Evolutionary conservation across 2,329 filamentous ascomycete species (phyloP), one percentile per base, ranked within the genome.

Genomic region (Aspergillus spinulosporus): DNA sequence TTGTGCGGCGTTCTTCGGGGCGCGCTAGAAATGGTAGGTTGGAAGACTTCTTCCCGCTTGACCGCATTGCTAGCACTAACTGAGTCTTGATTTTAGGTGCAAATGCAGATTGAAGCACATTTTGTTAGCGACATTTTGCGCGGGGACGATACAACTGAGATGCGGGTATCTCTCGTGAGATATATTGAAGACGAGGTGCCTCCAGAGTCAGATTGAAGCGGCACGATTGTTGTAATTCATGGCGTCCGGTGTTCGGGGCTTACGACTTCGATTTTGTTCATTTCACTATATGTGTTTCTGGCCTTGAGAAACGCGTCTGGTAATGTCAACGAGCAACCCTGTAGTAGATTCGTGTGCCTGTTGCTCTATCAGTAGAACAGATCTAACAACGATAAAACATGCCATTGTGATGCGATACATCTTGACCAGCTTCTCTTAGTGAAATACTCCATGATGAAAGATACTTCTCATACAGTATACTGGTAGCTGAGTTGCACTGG

Each of bases 161-260:
- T 99, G 90, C 84, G 93, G 68, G 88, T 99, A 68, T 90, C 90
- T 29, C 77, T 99, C 66, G 84, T 97, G 67, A 84, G 93, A 66
- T 97, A 96, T 72, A 96, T 99, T 65, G 94, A 99, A 70, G 94
- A 99, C 71, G 94, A 99, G 76, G 85, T 99, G 78, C 94, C 94
- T 21, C 92, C 90, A 6, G 94, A 97, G 72, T 94, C 99, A 70
- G 94, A 99, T 70, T 97, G 80, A 82, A 42, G n/a, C 49, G 5
- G 6, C 15, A 15, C 43, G 49, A 11, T 46, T 47, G 42, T 47
- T 59, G 36, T 45, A 45, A 47, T 40, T 46, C 31, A 53, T 48
- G 63, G 64, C 61, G 64, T 62, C 51, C 54, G 68, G 68, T 66
- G 68, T 69, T 68, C 42, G 52, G 58, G 39, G n/a, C 40, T 48